Conservation (phyloP, 179 eudicot species). For the Beta macrorhiza region DNA sequence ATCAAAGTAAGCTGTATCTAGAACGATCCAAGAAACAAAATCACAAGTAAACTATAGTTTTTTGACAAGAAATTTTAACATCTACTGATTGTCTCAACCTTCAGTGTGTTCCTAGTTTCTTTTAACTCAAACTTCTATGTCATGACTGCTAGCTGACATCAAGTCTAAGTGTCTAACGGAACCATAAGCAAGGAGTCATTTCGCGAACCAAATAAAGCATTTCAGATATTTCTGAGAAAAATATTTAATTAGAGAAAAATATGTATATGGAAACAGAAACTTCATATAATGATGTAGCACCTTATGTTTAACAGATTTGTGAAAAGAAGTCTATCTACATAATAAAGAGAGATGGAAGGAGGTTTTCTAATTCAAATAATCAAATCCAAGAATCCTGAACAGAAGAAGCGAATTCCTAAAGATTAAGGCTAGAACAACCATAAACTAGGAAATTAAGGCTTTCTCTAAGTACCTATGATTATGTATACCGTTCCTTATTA, state of each 20-base stretch:
- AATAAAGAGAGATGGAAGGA: neutral
- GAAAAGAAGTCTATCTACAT: neutral
- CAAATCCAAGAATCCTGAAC: neutral
- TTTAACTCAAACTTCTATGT: slow-evolving; percentile 9
- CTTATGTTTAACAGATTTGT: neutral
- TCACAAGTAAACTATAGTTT: slow-evolving; percentile 15
- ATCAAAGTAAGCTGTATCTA: slow-evolving; percentile 13
- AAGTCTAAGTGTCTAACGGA: neutral
- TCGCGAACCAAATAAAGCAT: neutral
- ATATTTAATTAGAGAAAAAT: neutral
- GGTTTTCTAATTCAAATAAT: neutral
- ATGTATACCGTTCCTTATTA: neutral
- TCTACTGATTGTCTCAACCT: neutral
- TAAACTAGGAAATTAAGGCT: neutral
- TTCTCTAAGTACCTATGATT: neutral
- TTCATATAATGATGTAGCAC: neutral
- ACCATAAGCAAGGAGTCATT: neutral
- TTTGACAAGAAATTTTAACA: neutral
- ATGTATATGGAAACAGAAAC: neutral
- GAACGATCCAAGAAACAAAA: slow-evolving; percentile 3
- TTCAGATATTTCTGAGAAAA: neutral
- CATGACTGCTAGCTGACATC: neutral
- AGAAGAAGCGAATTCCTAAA: neutral
- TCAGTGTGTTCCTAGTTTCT: neutral
- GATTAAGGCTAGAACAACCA: neutral